phyloP scores from a whole-genome alignment of 1,139 yeast species.

The Eremothecium cymbalariae region DNA sequence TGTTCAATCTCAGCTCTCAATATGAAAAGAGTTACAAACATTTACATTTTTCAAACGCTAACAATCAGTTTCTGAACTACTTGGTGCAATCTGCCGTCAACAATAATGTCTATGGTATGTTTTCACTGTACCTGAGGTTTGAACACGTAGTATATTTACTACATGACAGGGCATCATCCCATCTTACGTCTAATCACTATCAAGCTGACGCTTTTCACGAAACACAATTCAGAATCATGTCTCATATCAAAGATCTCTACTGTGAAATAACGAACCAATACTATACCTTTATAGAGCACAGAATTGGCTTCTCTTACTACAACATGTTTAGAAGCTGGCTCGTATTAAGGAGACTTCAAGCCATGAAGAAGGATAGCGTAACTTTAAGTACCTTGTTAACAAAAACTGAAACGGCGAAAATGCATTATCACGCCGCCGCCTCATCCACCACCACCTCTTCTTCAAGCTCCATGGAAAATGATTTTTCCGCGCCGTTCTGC shows the following conservation, averaged over 20 bases:
- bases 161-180: not conserved
- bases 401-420: too few species aligned
- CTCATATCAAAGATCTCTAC: conserved; percentile 2
- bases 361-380: too few species aligned
- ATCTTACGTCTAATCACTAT: not conserved
- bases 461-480: too few species aligned
- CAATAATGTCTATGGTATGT: conserved; percentile 1
- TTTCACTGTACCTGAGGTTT: conserved; percentile 1
- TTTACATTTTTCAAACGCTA: too few species aligned
- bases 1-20: not conserved
- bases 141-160: conserved; percentile 4
- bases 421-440: too few species aligned
- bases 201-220: not conserved
- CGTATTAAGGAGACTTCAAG: too few species aligned
- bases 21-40: too few species aligned
- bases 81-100: conserved; percentile 1
- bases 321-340: conserved; percentile 1
- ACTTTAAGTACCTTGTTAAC: too few species aligned
- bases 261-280: not conserved
- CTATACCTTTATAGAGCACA: not conserved
- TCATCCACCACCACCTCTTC: too few species aligned
- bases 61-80: too few species aligned
- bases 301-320: not conserved
- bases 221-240: not conserved
- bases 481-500: not conserved